Evolutionary conservation across 768 basidiomycete genomes (phyloP), one percentile per base, ranked within the genome.

Genomic region (Trichaptum fuscoviolaceum): DNA sequence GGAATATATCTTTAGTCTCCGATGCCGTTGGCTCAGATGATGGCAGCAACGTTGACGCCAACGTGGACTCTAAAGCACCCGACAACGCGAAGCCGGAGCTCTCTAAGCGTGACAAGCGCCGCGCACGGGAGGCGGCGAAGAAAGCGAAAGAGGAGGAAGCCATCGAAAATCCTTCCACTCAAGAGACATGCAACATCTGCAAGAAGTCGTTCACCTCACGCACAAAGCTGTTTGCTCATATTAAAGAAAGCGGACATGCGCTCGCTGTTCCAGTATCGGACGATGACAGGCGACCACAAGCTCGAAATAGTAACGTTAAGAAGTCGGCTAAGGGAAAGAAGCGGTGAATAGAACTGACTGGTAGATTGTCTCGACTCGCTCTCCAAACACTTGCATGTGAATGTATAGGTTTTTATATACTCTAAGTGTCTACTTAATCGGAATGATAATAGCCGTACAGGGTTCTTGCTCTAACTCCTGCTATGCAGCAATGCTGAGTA

Each of bases 101-200:
- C 67, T 85, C 93, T 7, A 98, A 97, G 77, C 87, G 85, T 67
- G 93, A 97, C 35, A 93, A 89, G 75, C 80, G 96, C 61, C 83
- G 88, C 62, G 88, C 89, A 20, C 82, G 87, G 61, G 92, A 96
- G 74, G 86, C 80, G 2, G 81, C 85, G 61, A 93, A 88, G 80
- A 93, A 90, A 74, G 82, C 78, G 6, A 78, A 80, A 67, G 74
- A 72, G 58, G 76, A 78, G 57, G 73, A 73, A 35, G 72, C 70
- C 36, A 68, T 23, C 69, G 72, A 36, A 67, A 62, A 57, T 72
- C 63, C 23, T 26, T 63, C 58, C 17, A 61, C 66, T 80, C 77
- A 73, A 52, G 67, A 83, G 77, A 78, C 74, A 42, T 95, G 93
- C 75, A 89, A 93, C 72, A 83, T 87, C 26, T 95, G 93, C 75